Evolutionary conservation across 345 rosid species (phyloP).

Genomic region (Camelina neglecta): DNA sequence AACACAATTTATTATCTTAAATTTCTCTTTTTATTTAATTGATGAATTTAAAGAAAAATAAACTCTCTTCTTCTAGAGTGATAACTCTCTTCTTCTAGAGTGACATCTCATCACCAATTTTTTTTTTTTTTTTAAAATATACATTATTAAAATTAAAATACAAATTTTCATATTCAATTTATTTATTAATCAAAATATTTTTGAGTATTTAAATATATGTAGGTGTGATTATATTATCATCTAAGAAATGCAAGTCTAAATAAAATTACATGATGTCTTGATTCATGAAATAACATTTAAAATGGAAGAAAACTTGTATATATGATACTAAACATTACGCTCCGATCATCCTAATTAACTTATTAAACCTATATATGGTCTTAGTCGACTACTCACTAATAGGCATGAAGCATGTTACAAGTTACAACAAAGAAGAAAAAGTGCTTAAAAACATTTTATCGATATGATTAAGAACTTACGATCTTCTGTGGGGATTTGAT

Average conservation of each 20-base stretch:
- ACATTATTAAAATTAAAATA: neutral
- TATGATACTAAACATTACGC: no score
- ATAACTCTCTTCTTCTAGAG: neutral
- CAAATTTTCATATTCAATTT: neutral
- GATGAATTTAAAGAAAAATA: neutral
- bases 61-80: neutral
- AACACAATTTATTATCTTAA: neutral
- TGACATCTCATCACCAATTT: neutral
- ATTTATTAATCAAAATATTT: neutral
- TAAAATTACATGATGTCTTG: no score
- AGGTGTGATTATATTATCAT: neutral
- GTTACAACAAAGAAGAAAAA: no score
- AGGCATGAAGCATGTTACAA: no score
- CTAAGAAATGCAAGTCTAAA: neutral
- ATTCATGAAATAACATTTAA: no score
- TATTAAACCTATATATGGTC: no score
- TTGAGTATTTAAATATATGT: neutral
- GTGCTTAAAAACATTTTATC: no score
- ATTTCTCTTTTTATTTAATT: neutral
- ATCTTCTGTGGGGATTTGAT: no score
- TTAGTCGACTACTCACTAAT: no score
- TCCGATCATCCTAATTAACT: no score
- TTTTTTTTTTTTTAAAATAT: neutral
- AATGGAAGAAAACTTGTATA: no score
- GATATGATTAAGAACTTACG: no score